Percentiles rank a stretch among this genome's conserved stretches.
Conservation (phyloP, 306 rosid species). For the Cucurbita ficifolia region DNA sequence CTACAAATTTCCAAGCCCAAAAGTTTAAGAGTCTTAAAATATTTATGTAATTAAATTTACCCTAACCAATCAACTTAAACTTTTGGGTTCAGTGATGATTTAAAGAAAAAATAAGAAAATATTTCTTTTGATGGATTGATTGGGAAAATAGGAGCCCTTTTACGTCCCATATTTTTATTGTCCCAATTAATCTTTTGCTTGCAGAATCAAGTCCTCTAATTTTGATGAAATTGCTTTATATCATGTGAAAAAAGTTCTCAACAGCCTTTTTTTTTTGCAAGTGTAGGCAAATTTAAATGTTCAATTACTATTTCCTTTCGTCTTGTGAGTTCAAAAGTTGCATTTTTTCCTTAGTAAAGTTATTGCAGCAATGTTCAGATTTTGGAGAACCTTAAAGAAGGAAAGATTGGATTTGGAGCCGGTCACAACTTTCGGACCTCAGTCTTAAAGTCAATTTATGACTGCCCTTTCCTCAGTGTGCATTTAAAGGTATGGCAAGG, state of each 20-base stretch:
- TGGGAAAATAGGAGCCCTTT: not conserved
- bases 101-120: not conserved
- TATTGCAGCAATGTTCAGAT: slow-evolving; percentile 37
- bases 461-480: slow-evolving; percentile 71
- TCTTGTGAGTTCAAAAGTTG: not conserved
- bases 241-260: not conserved
- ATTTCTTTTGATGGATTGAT: not conserved
- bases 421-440: slow-evolving; percentile 60
- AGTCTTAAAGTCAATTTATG: slow-evolving; percentile 51
- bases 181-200: not conserved
- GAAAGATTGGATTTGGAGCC: slow-evolving; percentile 82
- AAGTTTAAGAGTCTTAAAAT: not conserved
- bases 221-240: not conserved
- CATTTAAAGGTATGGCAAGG: slow-evolving; percentile 57
- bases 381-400: slow-evolving; percentile 54
- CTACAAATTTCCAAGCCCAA: not conserved
- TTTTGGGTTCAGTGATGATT: not conserved
- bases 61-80: not conserved
- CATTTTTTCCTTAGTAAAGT: slow-evolving; percentile 8
- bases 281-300: not conserved
- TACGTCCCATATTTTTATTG: not conserved
- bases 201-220: not conserved
- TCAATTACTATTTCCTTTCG: not conserved
- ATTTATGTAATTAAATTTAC: not conserved
- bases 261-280: not conserved